phyloP scores from a whole-genome alignment of 306 rosid species.

The Hippophae rhamnoides region DNA sequence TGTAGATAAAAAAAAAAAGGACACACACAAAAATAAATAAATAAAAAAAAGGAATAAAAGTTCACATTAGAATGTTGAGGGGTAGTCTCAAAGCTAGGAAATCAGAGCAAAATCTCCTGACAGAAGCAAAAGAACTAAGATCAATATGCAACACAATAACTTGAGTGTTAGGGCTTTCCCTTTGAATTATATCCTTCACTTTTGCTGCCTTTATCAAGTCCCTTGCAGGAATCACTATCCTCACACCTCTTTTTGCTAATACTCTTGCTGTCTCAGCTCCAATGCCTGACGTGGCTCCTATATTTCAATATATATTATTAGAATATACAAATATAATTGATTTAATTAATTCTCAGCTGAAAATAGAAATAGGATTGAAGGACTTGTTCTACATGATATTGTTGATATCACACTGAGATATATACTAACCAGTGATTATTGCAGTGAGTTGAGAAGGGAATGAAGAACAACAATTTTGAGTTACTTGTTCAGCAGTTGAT shows the following conservation, averaged over 20 bases:
- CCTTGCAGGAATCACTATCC: constrained; percentile 77
- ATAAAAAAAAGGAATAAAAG: background rate
- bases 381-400: background rate
- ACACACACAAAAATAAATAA: background rate
- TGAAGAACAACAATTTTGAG: constrained; percentile 27
- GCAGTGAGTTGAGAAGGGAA: constrained; percentile 53
- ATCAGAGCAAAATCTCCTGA: constrained; percentile 56
- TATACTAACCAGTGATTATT: constrained; percentile 67
- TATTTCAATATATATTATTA: constrained; percentile 2
- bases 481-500: constrained; percentile 86
- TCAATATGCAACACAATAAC: constrained; percentile 66
- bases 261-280: constrained; percentile 96
- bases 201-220: constrained; percentile 55
- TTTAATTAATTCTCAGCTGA: background rate
- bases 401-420: background rate
- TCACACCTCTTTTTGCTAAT: constrained; percentile 84
- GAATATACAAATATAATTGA: background rate
- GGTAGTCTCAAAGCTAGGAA: constrained; percentile 65
- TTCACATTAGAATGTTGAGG: constrained; percentile 77
- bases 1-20: background rate
- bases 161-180: constrained; percentile 69
- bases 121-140: constrained; percentile 78
- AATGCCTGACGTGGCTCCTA: constrained; percentile 82
- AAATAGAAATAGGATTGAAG: background rate
- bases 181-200: constrained; percentile 49